Evolutionary conservation across 192 early-diverging fungal species (phyloP).

Genomic region (Pilaira anomala): DNA sequence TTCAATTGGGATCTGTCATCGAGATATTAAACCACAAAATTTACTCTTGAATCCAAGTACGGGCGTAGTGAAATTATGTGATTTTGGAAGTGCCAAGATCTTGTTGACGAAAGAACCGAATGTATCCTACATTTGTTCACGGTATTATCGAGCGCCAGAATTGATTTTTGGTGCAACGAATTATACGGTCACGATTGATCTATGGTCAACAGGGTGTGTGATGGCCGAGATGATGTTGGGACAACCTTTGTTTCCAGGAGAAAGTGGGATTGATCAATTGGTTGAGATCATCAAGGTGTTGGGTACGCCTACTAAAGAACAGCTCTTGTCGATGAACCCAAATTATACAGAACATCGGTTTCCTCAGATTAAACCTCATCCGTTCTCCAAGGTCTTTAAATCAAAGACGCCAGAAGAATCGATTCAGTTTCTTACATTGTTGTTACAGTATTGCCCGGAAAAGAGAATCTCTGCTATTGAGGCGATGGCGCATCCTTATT

Average conservation of each 20-base stretch:
- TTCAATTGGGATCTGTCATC: constrained; percentile 92
- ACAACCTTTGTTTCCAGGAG: constrained; percentile 91
- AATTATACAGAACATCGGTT: constrained; percentile 98
- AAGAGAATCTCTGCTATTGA: constrained; percentile 82
- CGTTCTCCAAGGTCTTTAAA: constrained; percentile 86
- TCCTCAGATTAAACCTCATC: constrained; percentile 90
- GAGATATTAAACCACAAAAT: constrained; percentile 98
- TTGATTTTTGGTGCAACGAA: constrained; percentile 91
- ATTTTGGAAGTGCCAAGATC: constrained; percentile 95
- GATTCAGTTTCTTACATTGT: constrained; percentile 74
- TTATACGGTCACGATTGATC: constrained; percentile 85
- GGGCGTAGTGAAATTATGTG: constrained; percentile 92
- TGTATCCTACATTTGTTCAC: constrained; percentile 94
- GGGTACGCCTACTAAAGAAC: constrained; percentile 90
- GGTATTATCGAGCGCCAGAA: constrained; percentile 94
- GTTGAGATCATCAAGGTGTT: constrained; percentile 98
- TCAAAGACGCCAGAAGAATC: constrained; percentile 76
- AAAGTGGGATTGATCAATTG: constrained; percentile 94
- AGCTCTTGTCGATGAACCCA: constrained; percentile 94
- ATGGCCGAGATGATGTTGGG: constrained; percentile 92
- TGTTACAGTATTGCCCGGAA: constrained; percentile 88
- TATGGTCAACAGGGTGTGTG: constrained; percentile 93
- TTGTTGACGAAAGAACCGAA: constrained; percentile 91
- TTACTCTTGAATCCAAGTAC: constrained; percentile 81
- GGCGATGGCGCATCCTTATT: constrained; percentile 89